Evolutionary conservation across 768 basidiomycete genomes (phyloP).

Genomic region (Lactifluus pinguis): DNA sequence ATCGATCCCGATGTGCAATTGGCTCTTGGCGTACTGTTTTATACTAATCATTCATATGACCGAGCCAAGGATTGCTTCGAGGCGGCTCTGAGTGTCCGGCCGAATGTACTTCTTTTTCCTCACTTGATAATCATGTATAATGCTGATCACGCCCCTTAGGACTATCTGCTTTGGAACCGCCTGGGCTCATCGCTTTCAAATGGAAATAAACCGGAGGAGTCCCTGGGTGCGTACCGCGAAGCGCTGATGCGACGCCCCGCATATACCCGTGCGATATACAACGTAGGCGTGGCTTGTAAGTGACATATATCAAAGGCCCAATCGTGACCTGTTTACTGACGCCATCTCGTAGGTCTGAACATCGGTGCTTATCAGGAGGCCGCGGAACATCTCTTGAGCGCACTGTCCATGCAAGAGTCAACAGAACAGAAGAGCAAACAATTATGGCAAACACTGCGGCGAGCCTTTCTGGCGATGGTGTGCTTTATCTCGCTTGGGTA

Average conservation of each 20-base stretch:
- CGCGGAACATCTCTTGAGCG: constrained; percentile 89
- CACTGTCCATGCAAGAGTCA: constrained; percentile 68
- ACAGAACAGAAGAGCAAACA: constrained; percentile 69
- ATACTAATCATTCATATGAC: constrained; percentile 78
- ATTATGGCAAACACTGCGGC: constrained; percentile 83
- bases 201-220: constrained; percentile 89
- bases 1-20: constrained; percentile 90
- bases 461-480: constrained; percentile 78
- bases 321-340: background rate
- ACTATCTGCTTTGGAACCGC: constrained; percentile 94
- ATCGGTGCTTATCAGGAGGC: constrained; percentile 94
- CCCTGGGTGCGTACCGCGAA: constrained; percentile 80
- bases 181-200: constrained; percentile 93
- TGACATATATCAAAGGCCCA: constrained; percentile 12
- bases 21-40: constrained; percentile 87
- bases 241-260: constrained; percentile 87
- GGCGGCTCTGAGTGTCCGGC: constrained; percentile 69
- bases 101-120: constrained; percentile 40
- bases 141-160: constrained; percentile 32
- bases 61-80: constrained; percentile 93
- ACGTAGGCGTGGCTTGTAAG: constrained; percentile 95
- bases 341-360: constrained; percentile 61
- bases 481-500: constrained; percentile 19
- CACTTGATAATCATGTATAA: background rate
- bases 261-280: constrained; percentile 95